These are phyloP conservation scores for Jaltomata sinuosa DNA, from an alignment of 257 asterid genomes.

Conservation along the genomic window DNA sequence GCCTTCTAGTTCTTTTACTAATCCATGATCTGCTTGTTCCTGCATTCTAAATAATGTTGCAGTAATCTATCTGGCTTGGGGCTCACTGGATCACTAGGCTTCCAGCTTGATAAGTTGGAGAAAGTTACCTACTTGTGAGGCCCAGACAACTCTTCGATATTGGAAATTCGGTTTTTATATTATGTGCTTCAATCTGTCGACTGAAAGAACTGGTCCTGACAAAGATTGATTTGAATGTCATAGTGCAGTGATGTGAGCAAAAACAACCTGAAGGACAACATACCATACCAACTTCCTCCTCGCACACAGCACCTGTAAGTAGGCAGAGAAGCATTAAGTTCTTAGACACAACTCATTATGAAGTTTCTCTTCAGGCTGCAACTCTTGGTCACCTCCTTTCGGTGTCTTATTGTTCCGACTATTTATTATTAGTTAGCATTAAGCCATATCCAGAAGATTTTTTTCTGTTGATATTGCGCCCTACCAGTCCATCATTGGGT, in stretches of 20 bases:
- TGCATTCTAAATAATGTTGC: slow-evolving; percentile 1
- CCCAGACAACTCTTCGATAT: slow-evolving; percentile 16
- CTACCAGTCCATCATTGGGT: not conserved
- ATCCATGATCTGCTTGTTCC: not conserved
- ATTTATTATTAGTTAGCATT: not conserved
- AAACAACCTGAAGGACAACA: slow-evolving; percentile 42
- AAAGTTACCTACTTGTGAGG: slow-evolving; percentile 45
- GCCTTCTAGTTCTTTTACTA: not conserved
- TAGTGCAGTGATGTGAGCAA: slow-evolving; percentile 63
- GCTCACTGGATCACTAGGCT: slow-evolving; percentile 42
- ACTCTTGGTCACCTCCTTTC: not conserved
- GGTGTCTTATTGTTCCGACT: not conserved
- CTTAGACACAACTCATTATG: not conserved
- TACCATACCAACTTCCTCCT: slow-evolving; percentile 66
- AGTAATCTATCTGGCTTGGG: slow-evolving; percentile 34
- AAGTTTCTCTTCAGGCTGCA: not conserved
- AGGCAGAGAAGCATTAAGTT: not conserved
- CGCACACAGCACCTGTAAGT: slow-evolving; percentile 38
- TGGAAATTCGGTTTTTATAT: not conserved
- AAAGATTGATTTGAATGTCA: slow-evolving; percentile 23
- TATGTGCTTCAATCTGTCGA: not conserved
- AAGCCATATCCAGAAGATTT: not conserved
- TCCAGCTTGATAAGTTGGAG: slow-evolving; percentile 34
- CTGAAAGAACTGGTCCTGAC: slow-evolving; percentile 11
- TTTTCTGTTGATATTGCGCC: not conserved